phyloP scores from a whole-genome alignment of 1,139 yeast genomes.

The Zygosaccharomyces sapae region DNA sequence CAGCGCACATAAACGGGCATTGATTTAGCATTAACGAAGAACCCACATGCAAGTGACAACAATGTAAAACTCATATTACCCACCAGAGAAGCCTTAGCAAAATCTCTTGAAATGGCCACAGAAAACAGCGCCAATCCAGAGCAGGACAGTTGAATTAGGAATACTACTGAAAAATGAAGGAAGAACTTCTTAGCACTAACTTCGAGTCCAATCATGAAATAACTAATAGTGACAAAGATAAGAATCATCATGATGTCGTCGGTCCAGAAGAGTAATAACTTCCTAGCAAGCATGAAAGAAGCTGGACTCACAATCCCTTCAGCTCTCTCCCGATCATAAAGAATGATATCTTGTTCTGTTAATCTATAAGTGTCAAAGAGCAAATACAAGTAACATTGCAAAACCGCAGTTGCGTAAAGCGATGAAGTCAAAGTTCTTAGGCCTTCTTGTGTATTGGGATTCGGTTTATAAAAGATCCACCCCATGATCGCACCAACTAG shows the following conservation, averaged over 20 bases:
- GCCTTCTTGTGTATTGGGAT: constrained; percentile 53
- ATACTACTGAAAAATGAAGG: constrained; percentile 53
- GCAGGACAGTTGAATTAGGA: constrained; percentile 47
- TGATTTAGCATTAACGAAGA: constrained; percentile 64
- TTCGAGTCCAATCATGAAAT: constrained; percentile 75
- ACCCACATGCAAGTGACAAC: constrained; percentile 78
- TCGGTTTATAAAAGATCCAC: constrained; percentile 72
- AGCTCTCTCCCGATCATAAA: constrained; percentile 68
- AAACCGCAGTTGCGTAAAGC: constrained; percentile 59
- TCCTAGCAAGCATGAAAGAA: constrained; percentile 65
- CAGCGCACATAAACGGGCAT: constrained; percentile 87
- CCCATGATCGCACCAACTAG: constrained; percentile 62
- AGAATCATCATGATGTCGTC: constrained; percentile 69
- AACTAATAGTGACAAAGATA: constrained; percentile 56
- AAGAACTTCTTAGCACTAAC: constrained; percentile 51
- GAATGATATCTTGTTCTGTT: constrained; percentile 61
- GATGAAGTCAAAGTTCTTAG: constrained; percentile 62
- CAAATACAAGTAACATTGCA: constrained; percentile 65
- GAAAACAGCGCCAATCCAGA: constrained; percentile 32
- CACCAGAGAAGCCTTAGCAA: constrained; percentile 59
- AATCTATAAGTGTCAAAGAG: constrained; percentile 71
- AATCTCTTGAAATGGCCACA: constrained; percentile 60
- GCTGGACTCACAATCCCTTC: constrained; percentile 55
- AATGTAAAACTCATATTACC: constrained; percentile 64
- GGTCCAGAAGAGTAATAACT: constrained; percentile 59